These are phyloP conservation scores for Alternaria postmessia DNA, from an alignment of 2,329 filamentous ascomycete species.

Conservation along the genomic window DNA sequence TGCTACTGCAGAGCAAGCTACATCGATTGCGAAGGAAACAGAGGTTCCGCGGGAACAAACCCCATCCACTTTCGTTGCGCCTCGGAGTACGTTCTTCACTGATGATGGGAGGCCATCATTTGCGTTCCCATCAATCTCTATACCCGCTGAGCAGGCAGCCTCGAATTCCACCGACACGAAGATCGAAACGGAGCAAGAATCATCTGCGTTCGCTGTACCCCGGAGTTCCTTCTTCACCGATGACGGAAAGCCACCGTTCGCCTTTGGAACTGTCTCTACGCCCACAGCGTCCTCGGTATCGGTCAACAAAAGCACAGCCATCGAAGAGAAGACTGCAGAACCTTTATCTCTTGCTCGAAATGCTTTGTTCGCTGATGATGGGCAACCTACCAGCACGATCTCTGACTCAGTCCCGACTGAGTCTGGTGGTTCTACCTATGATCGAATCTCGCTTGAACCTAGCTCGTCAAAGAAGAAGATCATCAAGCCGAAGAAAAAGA, in stretches of 20 bases:
- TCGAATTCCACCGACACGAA: not conserved
- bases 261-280: not conserved
- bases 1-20: not conserved
- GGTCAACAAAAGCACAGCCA: not conserved
- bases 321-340: not conserved
- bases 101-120: conserved; percentile 19
- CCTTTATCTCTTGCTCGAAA: conserved; percentile 1
- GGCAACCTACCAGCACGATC: conserved; percentile 5
- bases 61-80: conserved; percentile 6
- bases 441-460: conserved; percentile 19
- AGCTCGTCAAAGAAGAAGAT: conserved; percentile 34
- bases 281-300: not conserved
- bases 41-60: not conserved
- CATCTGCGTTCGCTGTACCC: conserved; percentile 1
- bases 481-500: conserved; percentile 38
- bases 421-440: conserved; percentile 8
- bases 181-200: not conserved
- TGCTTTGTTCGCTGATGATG: conserved; percentile 16
- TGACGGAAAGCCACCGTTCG: conserved; percentile 14
- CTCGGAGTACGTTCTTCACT: conserved; percentile 16
- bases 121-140: conserved; percentile 4
- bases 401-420: conserved; percentile 4
- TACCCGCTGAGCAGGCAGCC: not conserved
- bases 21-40: not conserved
- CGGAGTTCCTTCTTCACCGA: conserved; percentile 17